Evolutionary conservation across 202 grass and related monocot genomes (phyloP).

Genomic region (Brachypodium distachyon): DNA sequence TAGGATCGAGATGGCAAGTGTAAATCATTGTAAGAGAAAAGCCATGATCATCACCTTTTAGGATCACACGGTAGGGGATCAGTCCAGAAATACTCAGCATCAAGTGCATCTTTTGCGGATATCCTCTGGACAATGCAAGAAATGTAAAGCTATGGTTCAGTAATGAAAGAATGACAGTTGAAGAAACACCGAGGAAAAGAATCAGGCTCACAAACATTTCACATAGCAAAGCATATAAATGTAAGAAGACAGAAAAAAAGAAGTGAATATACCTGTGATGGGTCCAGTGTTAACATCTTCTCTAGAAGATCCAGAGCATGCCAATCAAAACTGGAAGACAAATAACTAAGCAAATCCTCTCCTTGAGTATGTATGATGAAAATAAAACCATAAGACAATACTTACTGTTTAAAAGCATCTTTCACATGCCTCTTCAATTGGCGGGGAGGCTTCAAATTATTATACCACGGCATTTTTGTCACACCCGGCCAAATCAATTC

Average conservation of each 20-base stretch:
- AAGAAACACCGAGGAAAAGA: neutral
- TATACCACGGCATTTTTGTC: conserved; percentile 86
- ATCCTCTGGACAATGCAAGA: conserved; percentile 49
- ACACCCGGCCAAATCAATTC: conserved; percentile 77
- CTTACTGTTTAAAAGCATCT: conserved; percentile 82
- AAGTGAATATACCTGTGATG: conserved; percentile 41
- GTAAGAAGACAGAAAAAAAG: neutral
- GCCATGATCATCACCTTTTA: conserved; percentile 37
- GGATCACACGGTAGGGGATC: conserved; percentile 71
- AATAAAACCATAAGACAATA: neutral
- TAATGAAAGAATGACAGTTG: neutral
- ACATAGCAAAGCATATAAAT: neutral
- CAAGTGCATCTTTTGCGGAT: conserved; percentile 54
- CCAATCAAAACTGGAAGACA: conserved; percentile 56
- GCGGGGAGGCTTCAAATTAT: conserved; percentile 64
- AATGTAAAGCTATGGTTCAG: neutral
- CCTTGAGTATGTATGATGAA: conserved; percentile 11
- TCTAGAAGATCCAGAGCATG: conserved; percentile 86
- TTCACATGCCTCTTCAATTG: conserved; percentile 58
- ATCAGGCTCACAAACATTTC: neutral
- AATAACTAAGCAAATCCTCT: neutral
- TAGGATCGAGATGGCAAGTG: neutral
- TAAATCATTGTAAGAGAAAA: neutral
- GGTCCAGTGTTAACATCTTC: conserved; percentile 81
- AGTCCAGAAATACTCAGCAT: conserved; percentile 68